Evolutionary conservation across 1,284 basidiomycete species (phyloP).

Genomic region (Entoloma clypeatum): DNA sequence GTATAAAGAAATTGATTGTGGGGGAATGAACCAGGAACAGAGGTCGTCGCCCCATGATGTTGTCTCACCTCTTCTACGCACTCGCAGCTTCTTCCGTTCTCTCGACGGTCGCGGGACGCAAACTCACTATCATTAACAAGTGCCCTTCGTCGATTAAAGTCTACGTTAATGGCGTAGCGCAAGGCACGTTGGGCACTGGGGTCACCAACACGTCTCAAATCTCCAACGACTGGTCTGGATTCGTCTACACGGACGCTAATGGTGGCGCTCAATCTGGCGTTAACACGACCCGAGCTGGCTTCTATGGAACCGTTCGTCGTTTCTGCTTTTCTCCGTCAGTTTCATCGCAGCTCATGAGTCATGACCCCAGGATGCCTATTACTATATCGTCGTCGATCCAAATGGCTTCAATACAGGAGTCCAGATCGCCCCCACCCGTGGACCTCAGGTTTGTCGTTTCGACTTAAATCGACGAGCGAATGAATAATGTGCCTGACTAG

Average conservation of each 20-base stretch:
- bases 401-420: constrained; percentile 22
- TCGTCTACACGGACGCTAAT: constrained; percentile 27
- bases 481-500: too few relatives aligned
- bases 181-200: constrained; percentile 19
- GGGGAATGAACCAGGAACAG: too few relatives aligned
- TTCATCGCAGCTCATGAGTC: not conserved
- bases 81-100: too few relatives aligned
- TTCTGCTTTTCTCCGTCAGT: not conserved
- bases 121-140: constrained; percentile 30
- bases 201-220: constrained; percentile 15
- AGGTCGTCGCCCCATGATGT: too few relatives aligned
- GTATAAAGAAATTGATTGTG: too few relatives aligned
- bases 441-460: not conserved
- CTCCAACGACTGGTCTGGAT: constrained; percentile 22
- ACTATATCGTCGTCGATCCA: constrained; percentile 24
- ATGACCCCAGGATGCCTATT: constrained; percentile 18
- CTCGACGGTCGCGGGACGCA: too few relatives aligned
- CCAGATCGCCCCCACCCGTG: constrained; percentile 17
- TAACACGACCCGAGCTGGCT: constrained; percentile 25
- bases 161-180: constrained; percentile 26
- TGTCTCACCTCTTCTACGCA: too few relatives aligned
- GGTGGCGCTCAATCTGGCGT: constrained; percentile 21
- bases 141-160: constrained; percentile 28
- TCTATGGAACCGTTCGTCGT: constrained; percentile 24
- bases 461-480: not conserved